Evolutionary conservation across 1,284 basidiomycete species (phyloP), one percentile per base, ranked within the genome.

Genomic region (Papiliotrema nemorosa): DNA sequence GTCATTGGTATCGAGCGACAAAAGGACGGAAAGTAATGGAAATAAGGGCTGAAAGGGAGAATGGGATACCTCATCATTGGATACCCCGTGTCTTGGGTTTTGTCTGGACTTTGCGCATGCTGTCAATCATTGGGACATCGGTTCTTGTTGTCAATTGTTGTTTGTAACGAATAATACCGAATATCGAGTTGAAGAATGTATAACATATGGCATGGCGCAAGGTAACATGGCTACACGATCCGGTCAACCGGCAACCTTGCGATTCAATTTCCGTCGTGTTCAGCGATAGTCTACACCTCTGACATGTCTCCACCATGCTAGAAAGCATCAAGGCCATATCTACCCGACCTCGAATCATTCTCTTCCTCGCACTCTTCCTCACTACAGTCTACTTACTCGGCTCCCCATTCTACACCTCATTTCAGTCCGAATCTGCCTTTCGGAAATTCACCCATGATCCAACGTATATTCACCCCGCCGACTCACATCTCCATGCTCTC

Each of bases 321-420:
- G 39, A 40, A n/a, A 6, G 5, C 18, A 14, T 21, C 6, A 6
- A 16, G 5, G n/a, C 18, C 16, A 7, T 6, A 16, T 26, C 6
- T 4, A 3, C 7, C 24, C 22, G 42, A 3, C 9, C 27, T 39
- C 18, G 29, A 2, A 14, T 44, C 31, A 13, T 43, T 39, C 27
- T 47, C 44, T 26, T 29, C 7, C n/a, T 27, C 44, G 25, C 33
- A 35, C 14, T 44, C 27, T 31, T 47, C 44, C 39, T 52, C 13
- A 22, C 39, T 34, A 12, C 26, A 13, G 2, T 44, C 27, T 34
- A 22, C 20, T 27, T 33, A 13, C 12, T 12, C 42, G n/a, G n/a
- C n/a, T n/a, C n/a, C n/a, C n/a, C n/a, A n/a, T n/a, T n/a, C n/a
- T n/a, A n/a, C n/a, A n/a, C n/a, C n/a, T n/a, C n/a, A n/a, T n/a